Evolutionary conservation across 768 basidiomycete genomes (phyloP), one percentile per base, ranked within the genome.

Genomic region (Pulveroboletus sp.): DNA sequence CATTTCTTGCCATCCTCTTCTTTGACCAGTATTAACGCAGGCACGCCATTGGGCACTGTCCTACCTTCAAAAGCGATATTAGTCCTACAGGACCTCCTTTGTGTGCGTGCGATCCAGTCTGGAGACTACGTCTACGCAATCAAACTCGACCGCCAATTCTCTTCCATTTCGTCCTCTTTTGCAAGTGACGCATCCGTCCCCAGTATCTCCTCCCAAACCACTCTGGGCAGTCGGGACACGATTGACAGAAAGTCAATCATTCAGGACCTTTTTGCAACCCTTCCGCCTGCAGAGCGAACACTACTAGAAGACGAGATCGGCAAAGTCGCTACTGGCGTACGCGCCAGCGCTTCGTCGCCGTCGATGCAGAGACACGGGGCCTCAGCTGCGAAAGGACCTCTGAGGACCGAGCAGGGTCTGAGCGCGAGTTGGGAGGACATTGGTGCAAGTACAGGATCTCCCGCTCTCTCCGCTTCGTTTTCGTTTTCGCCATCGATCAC

Each of bases 31-130:
- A 10, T 41, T n/a, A 43, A 46, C 11, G 12, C 40, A 6, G 10
- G 35, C 5, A 18, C 30, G 6, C 30, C 49, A 11, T 41, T 46
- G 8, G 31, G 43, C 3, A 44, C 52, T 24, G 28, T 43, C 24
- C 66, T 83, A 9, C 70, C 82, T 1, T 54, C 74, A 8, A 57
- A 74, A 2, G 77, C 81, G 2, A 63, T 83, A 24, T 74, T 82
- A 6, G 71, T 79, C 12, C 65, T 92, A 0, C 89, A 89, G 63
- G 86, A 92, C 54, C 76, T 92, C n/a, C 74, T 88, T 27, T 88
- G 85, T 52, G 79, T 86, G 14, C 83, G 90, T 9, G 77, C 91
- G 8, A 78, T 92, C 31, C 84, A 89, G 60, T 76, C 73, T 3
- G 89, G 88, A 4, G 77, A 79, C 50, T 82, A 84, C 57, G 68